These are phyloP conservation scores for Sanguinoderma infundibulare DNA, from an alignment of 1,284 basidiomycete species.

Conservation along the genomic window DNA sequence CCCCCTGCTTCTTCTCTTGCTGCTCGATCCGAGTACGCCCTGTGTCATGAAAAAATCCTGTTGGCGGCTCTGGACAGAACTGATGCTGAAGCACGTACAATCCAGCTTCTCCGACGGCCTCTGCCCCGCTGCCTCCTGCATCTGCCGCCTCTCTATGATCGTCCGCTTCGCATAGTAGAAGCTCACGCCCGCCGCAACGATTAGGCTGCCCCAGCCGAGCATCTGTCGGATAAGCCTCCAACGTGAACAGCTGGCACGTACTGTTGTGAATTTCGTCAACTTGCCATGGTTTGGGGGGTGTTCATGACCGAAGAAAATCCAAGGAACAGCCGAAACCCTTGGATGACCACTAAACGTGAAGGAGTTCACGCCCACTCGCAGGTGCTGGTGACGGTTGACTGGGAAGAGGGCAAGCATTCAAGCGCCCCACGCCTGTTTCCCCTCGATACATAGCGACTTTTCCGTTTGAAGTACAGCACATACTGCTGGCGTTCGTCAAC, in stretches of 20 bases:
- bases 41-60: constrained; percentile 6
- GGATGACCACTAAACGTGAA: background rate
- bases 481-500: too few relatives aligned
- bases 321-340: background rate
- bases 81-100: constrained; percentile 36
- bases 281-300: constrained; percentile 38
- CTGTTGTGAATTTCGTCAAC: constrained; percentile 10
- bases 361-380: too few relatives aligned
- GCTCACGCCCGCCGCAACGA: constrained; percentile 48
- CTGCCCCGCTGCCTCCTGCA: constrained; percentile 37
- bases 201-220: constrained; percentile 43
- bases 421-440: too few relatives aligned
- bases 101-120: constrained; percentile 43
- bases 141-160: constrained; percentile 43
- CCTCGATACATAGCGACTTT: too few relatives aligned
- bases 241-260: background rate
- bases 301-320: constrained; percentile 27
- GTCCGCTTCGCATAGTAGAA: constrained; percentile 51
- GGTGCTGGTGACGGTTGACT: background rate
- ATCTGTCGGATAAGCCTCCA: constrained; percentile 25
- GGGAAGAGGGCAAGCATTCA: background rate
- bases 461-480: too few relatives aligned
- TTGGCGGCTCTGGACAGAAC: background rate
- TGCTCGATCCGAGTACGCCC: constrained; percentile 24
- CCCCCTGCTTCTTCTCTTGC: constrained; percentile 17